Base-by-base conservation (phyloP, 2,329 filamentous ascomycete species). In the Penicillium sumatraense region DNA sequence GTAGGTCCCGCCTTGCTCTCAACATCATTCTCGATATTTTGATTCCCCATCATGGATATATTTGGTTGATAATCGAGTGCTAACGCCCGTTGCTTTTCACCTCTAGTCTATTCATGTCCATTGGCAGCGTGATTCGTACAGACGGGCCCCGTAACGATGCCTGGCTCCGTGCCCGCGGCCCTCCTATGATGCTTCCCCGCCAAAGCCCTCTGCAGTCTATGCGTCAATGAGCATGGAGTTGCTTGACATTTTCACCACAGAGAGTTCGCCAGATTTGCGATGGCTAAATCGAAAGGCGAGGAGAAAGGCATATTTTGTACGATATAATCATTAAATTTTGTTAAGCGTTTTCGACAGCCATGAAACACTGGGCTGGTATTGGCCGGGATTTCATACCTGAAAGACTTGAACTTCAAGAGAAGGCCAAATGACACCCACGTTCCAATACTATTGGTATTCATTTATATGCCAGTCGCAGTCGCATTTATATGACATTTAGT, bases 101-200 rank as follows among this genome's bases (percentile, higher is more conserved):
- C 97, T 98, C 80, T 11, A 46, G 42, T 21, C 21, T 46, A 1
- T 99, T 99, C 83, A 99, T 99, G 95, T 93, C 91, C 54, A 96
- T 99, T 66, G 95, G 95, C 65, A 96, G 91, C 67, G 93, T 96
- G 41, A 97, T 99, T 69, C 89, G 95, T 71, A 93, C 91, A 57
- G 95, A 99, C 67, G 87, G 90, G 62, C 90, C 91, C 40, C 87
- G 89, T 33, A 87, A 90, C 67, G 81, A 88, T 56, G 86, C 90
- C 54, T 96, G 93, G 78, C 84, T 86, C 64, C 85, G 86, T 72
- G 87, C 90, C 48, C 86, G 88, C 64, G 82, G 89, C 67, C 84
- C 86, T 60, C 91, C 93, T 21, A 86, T 93, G 68, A 86, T 96
- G 61, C 75, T 86, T 66, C 81, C 81, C 29, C 72, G 78, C 59